Conservation (phyloP, 129 eudicot genomes). For the Arctium minus region DNA sequence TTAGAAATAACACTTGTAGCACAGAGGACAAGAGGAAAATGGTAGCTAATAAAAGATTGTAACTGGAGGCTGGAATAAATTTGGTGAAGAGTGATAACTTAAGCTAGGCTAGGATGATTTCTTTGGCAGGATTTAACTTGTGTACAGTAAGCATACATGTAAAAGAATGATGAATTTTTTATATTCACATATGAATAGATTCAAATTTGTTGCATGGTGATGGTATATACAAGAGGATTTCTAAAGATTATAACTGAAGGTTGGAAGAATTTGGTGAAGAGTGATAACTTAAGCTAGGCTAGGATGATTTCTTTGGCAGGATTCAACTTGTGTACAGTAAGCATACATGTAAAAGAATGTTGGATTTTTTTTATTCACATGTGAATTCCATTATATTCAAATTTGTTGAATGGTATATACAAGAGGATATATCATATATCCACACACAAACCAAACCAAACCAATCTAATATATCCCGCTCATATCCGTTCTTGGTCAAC, state of each 20-base stretch:
- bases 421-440: neutral
- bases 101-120: conserved; percentile 12
- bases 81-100: neutral
- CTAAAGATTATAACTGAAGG: no score
- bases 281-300: neutral
- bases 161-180: neutral
- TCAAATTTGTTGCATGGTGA: neutral
- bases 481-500: no score
- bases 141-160: neutral
- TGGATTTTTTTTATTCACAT: no score
- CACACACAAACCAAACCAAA: neutral
- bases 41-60: neutral
- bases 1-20: neutral
- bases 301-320: conserved; percentile 10
- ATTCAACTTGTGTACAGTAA: neutral
- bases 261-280: neutral
- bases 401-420: neutral
- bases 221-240: no score
- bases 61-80: neutral
- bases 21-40: neutral
- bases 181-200: neutral
- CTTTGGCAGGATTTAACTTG: neutral
- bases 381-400: neutral
- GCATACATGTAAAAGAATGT: neutral
- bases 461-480: no score